A percentile compares a stretch with the other conserved stretches of the same genome.
Evolutionary conservation across 2,329 filamentous ascomycete species (phyloP).

Genomic region (Coniochaeta ligniaria): DNA sequence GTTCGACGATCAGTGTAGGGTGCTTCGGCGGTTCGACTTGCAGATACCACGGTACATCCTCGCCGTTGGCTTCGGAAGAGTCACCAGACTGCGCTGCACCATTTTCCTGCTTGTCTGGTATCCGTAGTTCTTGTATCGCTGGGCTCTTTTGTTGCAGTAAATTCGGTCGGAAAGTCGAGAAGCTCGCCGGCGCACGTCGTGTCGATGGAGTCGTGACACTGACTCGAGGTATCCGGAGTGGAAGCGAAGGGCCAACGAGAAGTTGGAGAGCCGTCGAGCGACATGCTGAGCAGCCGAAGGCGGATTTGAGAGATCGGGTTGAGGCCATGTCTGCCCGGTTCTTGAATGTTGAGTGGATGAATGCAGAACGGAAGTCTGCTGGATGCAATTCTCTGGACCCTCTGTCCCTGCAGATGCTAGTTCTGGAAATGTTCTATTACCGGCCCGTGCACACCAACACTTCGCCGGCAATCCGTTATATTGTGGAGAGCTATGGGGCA

Average conservation of each 20-base stretch:
- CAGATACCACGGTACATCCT: slow-evolving; percentile 66
- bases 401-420: background rate
- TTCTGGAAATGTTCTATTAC: background rate
- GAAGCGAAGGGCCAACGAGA: slow-evolving; percentile 10
- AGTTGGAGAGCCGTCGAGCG: slow-evolving; percentile 15
- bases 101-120: slow-evolving; percentile 1
- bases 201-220: background rate
- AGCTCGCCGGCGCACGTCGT: background rate
- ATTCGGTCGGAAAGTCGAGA: slow-evolving; percentile 13
- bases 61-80: slow-evolving; percentile 1
- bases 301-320: slow-evolving; percentile 13
- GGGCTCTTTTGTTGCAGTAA: slow-evolving; percentile 7
- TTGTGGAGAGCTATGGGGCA: background rate
- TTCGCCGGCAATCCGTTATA: background rate
- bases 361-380: too few relatives aligned
- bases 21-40: slow-evolving; percentile 58
- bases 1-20: slow-evolving; percentile 37
- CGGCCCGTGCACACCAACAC: too few relatives aligned
- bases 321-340: slow-evolving; percentile 12
- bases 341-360: background rate
- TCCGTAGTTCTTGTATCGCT: slow-evolving; percentile 13
- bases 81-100: background rate
- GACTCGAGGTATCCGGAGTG: background rate
- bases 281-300: slow-evolving; percentile 18
- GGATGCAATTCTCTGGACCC: too few relatives aligned